phyloP scores from a whole-genome alignment of 2,329 filamentous ascomycete genomes.

The Sarocladium brachiariae region DNA sequence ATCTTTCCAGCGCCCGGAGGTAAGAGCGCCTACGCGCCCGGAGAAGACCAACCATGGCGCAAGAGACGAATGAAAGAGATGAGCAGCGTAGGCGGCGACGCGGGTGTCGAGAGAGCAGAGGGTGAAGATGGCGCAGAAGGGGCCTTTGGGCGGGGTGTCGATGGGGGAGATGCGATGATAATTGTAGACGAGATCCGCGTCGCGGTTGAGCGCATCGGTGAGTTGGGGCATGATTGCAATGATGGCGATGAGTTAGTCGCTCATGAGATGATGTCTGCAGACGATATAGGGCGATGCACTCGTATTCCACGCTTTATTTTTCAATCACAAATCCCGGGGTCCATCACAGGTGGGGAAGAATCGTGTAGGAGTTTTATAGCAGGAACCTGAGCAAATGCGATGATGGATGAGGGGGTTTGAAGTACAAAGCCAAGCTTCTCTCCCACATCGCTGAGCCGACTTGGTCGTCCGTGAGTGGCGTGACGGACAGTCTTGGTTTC shows the following conservation, averaged over 20 bases:
- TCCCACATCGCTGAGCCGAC: too few relatives aligned
- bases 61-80: conserved; percentile 33
- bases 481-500: background rate
- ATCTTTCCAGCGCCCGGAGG: conserved; percentile 28
- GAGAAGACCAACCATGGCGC: conserved; percentile 37
- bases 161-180: conserved; percentile 31
- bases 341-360: too few relatives aligned
- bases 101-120: conserved; percentile 40
- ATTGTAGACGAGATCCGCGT: conserved; percentile 34
- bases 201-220: conserved; percentile 13
- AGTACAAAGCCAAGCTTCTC: conserved; percentile 5
- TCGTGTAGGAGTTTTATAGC: too few relatives aligned
- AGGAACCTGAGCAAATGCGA: too few relatives aligned
- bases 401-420: background rate
- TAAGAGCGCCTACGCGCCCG: conserved; percentile 34
- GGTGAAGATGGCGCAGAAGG: conserved; percentile 37
- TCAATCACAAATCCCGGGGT: too few relatives aligned
- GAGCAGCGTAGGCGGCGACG: conserved; percentile 34
- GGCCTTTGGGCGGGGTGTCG: conserved; percentile 18
- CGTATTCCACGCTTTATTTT: too few relatives aligned
- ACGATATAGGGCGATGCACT: too few relatives aligned
- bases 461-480: background rate
- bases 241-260: too few relatives aligned
- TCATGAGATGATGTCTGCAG: too few relatives aligned
- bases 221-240: conserved; percentile 1